Conservation (phyloP, 2,329 filamentous ascomycete genomes). For the Fusarium lateritium region DNA sequence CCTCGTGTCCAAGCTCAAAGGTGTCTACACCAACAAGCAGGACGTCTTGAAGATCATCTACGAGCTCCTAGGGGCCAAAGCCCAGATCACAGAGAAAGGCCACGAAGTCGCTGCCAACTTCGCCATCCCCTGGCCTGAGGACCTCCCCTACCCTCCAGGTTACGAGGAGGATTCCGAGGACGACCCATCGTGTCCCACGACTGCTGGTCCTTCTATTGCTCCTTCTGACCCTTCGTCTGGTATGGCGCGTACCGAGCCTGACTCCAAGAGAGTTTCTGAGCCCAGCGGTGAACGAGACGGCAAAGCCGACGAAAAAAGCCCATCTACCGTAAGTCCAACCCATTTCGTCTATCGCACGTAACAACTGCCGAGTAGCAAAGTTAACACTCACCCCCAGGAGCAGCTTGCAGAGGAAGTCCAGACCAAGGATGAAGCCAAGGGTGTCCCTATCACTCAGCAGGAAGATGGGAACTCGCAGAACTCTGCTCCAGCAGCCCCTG, state of each 20-base stretch:
- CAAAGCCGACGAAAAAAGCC: neutral
- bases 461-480: slow-evolving; percentile 8
- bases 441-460: slow-evolving; percentile 1
- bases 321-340: slow-evolving; percentile 3
- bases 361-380: neutral
- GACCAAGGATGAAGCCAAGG: neutral
- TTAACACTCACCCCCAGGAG: slow-evolving; percentile 11
- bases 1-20: slow-evolving; percentile 63
- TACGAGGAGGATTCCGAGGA: neutral
- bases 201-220: neutral
- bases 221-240: neutral
- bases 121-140: slow-evolving; percentile 69
- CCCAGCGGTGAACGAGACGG: neutral
- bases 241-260: neutral
- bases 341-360: no score
- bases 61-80: slow-evolving; percentile 61
- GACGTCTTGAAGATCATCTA: slow-evolving; percentile 53
- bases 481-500: slow-evolving; percentile 1
- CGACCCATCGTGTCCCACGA: neutral
- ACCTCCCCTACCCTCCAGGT: slow-evolving; percentile 14
- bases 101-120: slow-evolving; percentile 57
- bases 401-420: neutral
- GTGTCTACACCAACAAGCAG: slow-evolving; percentile 10
- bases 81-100: slow-evolving; percentile 50
- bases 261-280: neutral